Evolutionary conservation across 768 basidiomycete genomes (phyloP), one percentile per base, ranked within the genome.

Genomic region (Leucogyrophana mollusca): DNA sequence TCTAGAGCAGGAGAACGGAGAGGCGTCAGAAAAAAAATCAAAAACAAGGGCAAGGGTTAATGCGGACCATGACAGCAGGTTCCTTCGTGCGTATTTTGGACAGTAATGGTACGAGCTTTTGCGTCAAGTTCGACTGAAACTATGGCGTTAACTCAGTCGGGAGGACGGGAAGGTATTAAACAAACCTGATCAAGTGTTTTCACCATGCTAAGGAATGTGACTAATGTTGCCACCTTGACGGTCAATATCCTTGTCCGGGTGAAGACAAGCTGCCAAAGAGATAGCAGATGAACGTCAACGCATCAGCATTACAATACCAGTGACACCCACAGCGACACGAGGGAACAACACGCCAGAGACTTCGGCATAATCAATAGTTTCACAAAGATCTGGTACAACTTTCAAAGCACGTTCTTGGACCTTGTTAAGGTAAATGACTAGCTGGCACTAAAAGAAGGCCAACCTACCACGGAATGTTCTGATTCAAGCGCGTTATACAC

Each of bases 81-180:
- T 97, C 94, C 62, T 93, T 95, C 4, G 95, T 97, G 30, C 94
- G 83, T 52, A 98, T 96, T 64, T 92, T 96, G 0, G 94, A 87
- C 20, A 99, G 74, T 13, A 98, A 67, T 2, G 96, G 96, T 3
- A 97, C 95, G 16, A 99, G 76, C 64, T 96, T 97, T 59, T 95
- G 93, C 1, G 96, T 97, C 42, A 99, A 62, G 57, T 87, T 94
- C 34, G 80, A 71, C 87, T 91, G 46, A n/a, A 46, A 46, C 4
- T n/a, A 21, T 20, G 13, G 47, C 33, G 51, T 40, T 9, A 45
- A 35, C 4, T 13, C n/a, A n/a, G n/a, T 20, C 18, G 6, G 17
- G 20, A 42, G 2, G 21, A 39, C 42, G 32, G 17, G 34, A 39
- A 32, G 30, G 16, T 32, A 30, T 43, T 4, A n/a, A 10, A 51